A percentile compares a stretch with the other conserved stretches of the same genome.
Conservation (phyloP, 352 stramenopile species). For the Phytophthora vignae region DNA sequence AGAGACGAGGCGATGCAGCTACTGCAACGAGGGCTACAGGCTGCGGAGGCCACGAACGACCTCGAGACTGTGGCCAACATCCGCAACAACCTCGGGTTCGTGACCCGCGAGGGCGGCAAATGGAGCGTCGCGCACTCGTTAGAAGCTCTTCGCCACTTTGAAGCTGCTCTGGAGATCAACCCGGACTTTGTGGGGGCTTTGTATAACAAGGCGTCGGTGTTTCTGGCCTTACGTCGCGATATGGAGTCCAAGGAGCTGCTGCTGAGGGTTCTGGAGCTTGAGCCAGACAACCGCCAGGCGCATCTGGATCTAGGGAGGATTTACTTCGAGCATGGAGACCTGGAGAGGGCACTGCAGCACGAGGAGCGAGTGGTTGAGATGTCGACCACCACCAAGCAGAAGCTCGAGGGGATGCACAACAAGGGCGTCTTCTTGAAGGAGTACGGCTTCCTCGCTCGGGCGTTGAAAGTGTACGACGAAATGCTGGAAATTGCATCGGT, state of each 20-base stretch:
- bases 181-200: conserved; percentile 55
- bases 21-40: conserved; percentile 48
- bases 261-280: conserved; percentile 47
- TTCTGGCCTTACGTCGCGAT: conserved; percentile 48
- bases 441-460: conserved; percentile 38
- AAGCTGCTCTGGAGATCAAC: conserved; percentile 49
- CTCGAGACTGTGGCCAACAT: conserved; percentile 51
- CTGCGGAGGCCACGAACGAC: conserved; percentile 47
- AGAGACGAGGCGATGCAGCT: conserved; percentile 45
- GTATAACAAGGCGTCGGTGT: conserved; percentile 78
- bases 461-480: conserved; percentile 52
- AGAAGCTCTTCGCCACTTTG: conserved; percentile 68
- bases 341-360: conserved; percentile 50
- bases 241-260: conserved; percentile 50
- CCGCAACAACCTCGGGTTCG: conserved; percentile 80
- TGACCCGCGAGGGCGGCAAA: conserved; percentile 43
- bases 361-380: conserved; percentile 50
- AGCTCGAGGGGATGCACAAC: conserved; percentile 66
- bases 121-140: conserved; percentile 50
- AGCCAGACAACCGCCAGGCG: conserved; percentile 50
- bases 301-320: conserved; percentile 66
- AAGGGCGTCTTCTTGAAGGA: conserved; percentile 79
- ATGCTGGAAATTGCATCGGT: conserved; percentile 46
- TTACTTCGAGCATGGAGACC: conserved; percentile 54
- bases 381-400: conserved; percentile 7